Evolutionary conservation across 2,329 filamentous ascomycete species (phyloP).

Genomic region (Monosporascus sp.): DNA sequence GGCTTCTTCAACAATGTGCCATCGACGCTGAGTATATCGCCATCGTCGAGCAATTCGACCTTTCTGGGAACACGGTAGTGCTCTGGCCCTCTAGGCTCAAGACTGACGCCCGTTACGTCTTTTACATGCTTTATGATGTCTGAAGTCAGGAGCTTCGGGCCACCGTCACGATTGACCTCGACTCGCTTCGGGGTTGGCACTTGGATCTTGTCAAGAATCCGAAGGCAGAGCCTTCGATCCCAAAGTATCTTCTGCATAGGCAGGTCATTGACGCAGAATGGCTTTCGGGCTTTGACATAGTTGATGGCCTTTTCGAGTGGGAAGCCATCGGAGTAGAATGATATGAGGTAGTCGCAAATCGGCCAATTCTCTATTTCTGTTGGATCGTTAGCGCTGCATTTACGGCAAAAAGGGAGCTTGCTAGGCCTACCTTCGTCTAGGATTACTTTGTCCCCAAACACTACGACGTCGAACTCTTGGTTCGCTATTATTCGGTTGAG

Average conservation of each 20-base stretch:
- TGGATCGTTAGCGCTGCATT: conserved; percentile 17
- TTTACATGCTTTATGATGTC: conserved; percentile 78
- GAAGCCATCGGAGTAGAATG: conserved; percentile 97
- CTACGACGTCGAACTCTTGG: conserved; percentile 90
- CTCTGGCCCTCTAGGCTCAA: conserved; percentile 67
- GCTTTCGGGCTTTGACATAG: conserved; percentile 87
- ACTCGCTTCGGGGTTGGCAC: conserved; percentile 85
- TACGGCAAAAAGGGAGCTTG: background rate
- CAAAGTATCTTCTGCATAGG: conserved; percentile 96
- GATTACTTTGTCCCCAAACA: conserved; percentile 98
- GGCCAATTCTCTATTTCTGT: conserved; percentile 36
- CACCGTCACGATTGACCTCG: conserved; percentile 90
- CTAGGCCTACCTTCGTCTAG: conserved; percentile 69
- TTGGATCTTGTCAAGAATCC: conserved; percentile 79
- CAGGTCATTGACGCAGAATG: conserved; percentile 95
- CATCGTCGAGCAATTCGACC: conserved; percentile 84
- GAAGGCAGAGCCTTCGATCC: conserved; percentile 87
- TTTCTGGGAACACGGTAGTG: conserved; percentile 50
- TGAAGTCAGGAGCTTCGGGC: conserved; percentile 69
- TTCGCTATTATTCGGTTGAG: conserved; percentile 86
- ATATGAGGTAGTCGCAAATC: conserved; percentile 80
- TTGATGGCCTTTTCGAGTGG: conserved; percentile 95
- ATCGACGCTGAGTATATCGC: conserved; percentile 83
- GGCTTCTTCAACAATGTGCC: conserved; percentile 79
- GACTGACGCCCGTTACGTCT: conserved; percentile 69